These are phyloP conservation scores for Cercospora sp. DNA, from an alignment of 2,329 filamentous ascomycete species.

Conservation along the genomic window DNA sequence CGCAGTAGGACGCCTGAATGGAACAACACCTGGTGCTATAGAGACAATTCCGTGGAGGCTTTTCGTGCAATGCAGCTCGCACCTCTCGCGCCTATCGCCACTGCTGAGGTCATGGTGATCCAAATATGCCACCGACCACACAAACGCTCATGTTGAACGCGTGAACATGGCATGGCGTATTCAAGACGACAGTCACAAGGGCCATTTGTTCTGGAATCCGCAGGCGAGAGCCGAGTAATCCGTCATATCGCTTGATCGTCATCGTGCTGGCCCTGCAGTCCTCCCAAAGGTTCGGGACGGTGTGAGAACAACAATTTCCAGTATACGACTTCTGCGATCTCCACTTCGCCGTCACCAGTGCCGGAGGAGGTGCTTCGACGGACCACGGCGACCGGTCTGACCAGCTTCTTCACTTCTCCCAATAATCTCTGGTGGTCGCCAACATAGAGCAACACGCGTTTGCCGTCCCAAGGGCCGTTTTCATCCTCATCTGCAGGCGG, in stretches of 20 bases:
- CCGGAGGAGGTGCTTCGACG: constrained; percentile 51
- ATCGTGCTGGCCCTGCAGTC: constrained; percentile 1
- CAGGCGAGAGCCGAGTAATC: background rate
- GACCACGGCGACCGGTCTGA: constrained; percentile 76
- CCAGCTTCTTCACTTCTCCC: constrained; percentile 86
- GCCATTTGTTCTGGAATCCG: background rate
- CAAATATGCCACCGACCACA: background rate
- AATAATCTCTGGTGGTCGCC: constrained; percentile 85
- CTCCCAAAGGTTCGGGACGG: constrained; percentile 71
- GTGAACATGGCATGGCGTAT: background rate
- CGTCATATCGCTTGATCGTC: background rate
- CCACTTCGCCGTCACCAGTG: constrained; percentile 56
- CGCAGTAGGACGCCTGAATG: background rate
- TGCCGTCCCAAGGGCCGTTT: constrained; percentile 76
- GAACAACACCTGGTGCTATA: background rate
- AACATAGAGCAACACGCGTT: constrained; percentile 81
- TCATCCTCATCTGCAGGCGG: constrained; percentile 62
- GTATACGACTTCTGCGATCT: constrained; percentile 83
- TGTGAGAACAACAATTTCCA: constrained; percentile 83
- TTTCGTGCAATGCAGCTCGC: background rate
- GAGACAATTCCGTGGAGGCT: background rate
- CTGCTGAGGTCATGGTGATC: background rate
- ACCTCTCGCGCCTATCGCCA: background rate
- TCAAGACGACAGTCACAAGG: background rate
- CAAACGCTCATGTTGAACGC: background rate